Base-by-base conservation (phyloP, 257 asterid genomes). In the Knoxia roxburghii region DNA sequence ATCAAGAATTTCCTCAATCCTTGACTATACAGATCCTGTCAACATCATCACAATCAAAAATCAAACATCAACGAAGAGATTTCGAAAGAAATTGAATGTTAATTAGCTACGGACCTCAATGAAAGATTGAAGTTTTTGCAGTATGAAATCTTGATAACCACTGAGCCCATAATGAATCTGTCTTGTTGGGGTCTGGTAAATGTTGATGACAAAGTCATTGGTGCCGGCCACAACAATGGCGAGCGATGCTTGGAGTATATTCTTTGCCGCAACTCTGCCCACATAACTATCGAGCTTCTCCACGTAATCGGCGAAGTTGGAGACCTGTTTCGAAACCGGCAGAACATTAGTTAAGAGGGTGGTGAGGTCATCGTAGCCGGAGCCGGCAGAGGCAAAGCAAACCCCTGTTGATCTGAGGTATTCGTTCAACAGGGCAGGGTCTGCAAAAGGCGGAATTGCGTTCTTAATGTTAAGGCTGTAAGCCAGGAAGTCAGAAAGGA, bases 381-480 rank as follows among this genome's bases (percentile, higher is more conserved):
- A 55, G 14, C 82, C 82, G 1, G 79, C 76, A 0, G 82, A 78
- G 48, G 79, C 82, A 7, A 77, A 77, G 1, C 73, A 69, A 2
- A 70, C 74, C 5, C 82, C 82, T 0, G n/a, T n/a, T n/a, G 79
- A 65, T 26, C 40, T 45, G 14, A 77, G 58, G 15, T 72, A 77
- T 1, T 64, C 2, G 17, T 7, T 10, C 7, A 72, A 30, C 24
- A 72, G 49, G 1, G 41, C 43, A 0, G 77, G 77, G 15, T 68
- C 72, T 2, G 65, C 35, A 54, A 77, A 77, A 27, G 81, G 81
- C 11, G 81, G 81, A 13, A 77, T 21, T 2, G 62, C 18, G 7
- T 68, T 64, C 53, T 77, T 77, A 7, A 77, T 50, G 24, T 56
- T 35, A 24, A 77, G 65, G 1, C 21, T 59, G 2, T 57, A 41